Conservation (phyloP, 106 monocot genomes). For the Acorus calamus region DNA sequence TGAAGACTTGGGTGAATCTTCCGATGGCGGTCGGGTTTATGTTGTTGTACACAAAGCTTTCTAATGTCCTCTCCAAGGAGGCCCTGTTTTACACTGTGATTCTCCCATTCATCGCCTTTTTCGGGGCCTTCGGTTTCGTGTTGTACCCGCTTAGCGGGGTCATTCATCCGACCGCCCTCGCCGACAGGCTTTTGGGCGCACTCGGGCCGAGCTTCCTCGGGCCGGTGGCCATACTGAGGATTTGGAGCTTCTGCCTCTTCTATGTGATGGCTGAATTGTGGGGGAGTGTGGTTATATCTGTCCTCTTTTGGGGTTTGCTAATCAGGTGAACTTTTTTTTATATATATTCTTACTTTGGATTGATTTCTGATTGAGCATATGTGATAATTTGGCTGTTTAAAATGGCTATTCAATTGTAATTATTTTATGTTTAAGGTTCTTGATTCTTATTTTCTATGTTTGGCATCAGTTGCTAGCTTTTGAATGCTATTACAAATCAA, state of each 20-base stretch:
- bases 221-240: slow-evolving; percentile 81
- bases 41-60: slow-evolving; percentile 90
- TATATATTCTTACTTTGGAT: not conserved
- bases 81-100: slow-evolving; percentile 90
- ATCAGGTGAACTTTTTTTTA: slow-evolving; percentile 63
- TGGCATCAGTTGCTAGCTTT: too few relatives aligned
- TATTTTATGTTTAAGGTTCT: too few relatives aligned
- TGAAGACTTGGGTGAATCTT: slow-evolving; percentile 95
- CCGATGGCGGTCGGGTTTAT: slow-evolving; percentile 97
- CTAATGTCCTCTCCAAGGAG: slow-evolving; percentile 80
- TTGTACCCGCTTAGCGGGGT: slow-evolving; percentile 62
- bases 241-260: slow-evolving; percentile 96
- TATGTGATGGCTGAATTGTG: slow-evolving; percentile 98
- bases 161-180: slow-evolving; percentile 80
- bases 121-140: slow-evolving; percentile 72
- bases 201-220: slow-evolving; percentile 84
- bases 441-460: too few relatives aligned
- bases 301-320: slow-evolving; percentile 98
- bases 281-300: slow-evolving; percentile 96
- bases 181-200: slow-evolving; percentile 56
- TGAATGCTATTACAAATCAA: too few relatives aligned
- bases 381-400: too few relatives aligned
- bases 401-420: too few relatives aligned
- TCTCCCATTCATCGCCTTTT: slow-evolving; percentile 83
- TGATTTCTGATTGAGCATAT: too few relatives aligned